Evolutionary conservation across 163 green algal genomes (phyloP).

Genomic region (Trebouxiophyceae sp.): DNA sequence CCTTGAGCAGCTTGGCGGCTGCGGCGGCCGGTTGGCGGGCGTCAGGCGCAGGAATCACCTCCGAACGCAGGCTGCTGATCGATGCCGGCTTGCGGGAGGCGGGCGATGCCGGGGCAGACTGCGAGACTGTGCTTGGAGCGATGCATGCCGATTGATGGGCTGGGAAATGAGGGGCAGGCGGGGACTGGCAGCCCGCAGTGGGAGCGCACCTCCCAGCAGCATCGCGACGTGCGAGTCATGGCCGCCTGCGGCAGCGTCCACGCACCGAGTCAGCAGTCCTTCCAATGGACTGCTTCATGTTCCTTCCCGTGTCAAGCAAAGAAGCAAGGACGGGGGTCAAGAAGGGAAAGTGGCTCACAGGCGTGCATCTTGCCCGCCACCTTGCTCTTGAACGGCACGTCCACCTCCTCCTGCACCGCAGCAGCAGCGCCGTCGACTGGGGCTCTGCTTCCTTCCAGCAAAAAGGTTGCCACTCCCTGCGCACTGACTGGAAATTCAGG

Average conservation of each 20-base stretch:
- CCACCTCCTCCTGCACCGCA: slow-evolving; percentile 14
- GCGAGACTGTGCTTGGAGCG: neutral
- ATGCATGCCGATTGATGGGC: neutral
- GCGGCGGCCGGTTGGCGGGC: neutral
- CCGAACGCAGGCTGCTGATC: neutral
- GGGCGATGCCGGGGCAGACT: neutral
- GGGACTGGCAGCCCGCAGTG: no score
- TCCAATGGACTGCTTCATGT: no score
- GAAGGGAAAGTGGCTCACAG: no score
- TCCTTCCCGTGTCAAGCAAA: no score
- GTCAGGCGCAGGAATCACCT: neutral
- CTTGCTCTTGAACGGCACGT: slow-evolving; percentile 13
- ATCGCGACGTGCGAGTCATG: slow-evolving; percentile 82
- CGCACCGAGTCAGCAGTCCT: no score
- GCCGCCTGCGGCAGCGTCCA: slow-evolving; percentile 20
- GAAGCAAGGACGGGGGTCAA: no score
- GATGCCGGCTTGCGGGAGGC: neutral
- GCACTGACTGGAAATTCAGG: neutral
- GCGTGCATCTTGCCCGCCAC: slow-evolving; percentile 69
- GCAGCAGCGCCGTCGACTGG: neutral
- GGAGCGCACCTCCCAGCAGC: slow-evolving; percentile 55
- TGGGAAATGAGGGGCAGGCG: neutral
- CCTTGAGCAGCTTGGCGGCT: slow-evolving; percentile 56
- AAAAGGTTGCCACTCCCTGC: neutral
- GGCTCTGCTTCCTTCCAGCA: neutral